These are phyloP conservation scores for Crucihimalaya himalaica DNA, from an alignment of 345 rosid genomes.

Conservation along the genomic window DNA sequence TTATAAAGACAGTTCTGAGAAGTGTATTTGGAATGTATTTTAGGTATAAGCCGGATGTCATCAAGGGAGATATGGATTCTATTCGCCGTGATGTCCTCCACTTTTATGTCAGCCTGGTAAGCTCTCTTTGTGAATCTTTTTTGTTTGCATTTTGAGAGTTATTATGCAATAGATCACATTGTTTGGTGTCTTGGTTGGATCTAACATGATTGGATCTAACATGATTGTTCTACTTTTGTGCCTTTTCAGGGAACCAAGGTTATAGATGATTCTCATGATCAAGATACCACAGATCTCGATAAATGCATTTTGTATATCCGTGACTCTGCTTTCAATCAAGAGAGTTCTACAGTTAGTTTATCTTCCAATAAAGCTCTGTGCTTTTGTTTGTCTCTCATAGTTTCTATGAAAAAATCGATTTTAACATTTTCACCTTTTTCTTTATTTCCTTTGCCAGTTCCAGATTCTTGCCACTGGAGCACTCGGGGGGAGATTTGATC, in stretches of 20 bases:
- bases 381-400: not conserved
- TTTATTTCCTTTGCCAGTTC: slow-evolving; percentile 43
- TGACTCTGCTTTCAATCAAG: slow-evolving; percentile 48
- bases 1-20: not conserved
- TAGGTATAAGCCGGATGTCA: slow-evolving; percentile 80
- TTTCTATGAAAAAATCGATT: not conserved
- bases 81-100: slow-evolving; percentile 61
- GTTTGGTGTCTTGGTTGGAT: not conserved
- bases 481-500: slow-evolving; percentile 97
- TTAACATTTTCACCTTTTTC: not conserved
- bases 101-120: slow-evolving; percentile 67
- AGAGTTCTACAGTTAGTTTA: slow-evolving; percentile 57
- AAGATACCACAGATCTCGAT: slow-evolving; percentile 94
- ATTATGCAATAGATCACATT: not conserved
- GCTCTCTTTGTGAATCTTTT: not conserved
- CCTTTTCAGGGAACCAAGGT: slow-evolving; percentile 75
- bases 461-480: slow-evolving; percentile 93
- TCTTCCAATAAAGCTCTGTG: not conserved
- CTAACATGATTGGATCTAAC: not conserved
- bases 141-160: not conserved
- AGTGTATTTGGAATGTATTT: not conserved
- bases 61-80: slow-evolving; percentile 98
- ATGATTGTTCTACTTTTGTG: slow-evolving; percentile 9
- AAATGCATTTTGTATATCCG: slow-evolving; percentile 67
- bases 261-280: slow-evolving; percentile 80